Conservation (phyloP, 345 rosid species). For the Noccaea caerulescens region DNA sequence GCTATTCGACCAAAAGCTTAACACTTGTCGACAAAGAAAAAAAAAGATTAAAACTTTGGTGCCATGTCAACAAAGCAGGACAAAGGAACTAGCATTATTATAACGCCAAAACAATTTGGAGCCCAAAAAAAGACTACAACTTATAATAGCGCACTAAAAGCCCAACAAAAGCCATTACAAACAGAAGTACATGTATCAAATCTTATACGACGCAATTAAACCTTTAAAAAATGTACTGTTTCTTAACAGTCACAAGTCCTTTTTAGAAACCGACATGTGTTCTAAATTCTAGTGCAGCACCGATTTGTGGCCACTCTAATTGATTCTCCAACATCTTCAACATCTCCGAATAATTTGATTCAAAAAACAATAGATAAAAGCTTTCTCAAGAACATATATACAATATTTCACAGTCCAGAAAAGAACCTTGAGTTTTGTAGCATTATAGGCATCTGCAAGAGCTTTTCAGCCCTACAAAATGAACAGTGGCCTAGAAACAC, state of each 20-base stretch:
- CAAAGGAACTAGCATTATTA: background rate
- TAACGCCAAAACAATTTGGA: constrained; percentile 9
- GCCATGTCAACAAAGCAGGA: background rate
- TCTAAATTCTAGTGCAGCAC: background rate
- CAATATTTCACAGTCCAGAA: too few species aligned
- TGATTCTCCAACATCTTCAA: too few species aligned
- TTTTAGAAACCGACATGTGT: background rate
- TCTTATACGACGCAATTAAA: background rate
- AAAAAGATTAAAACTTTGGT: too few species aligned
- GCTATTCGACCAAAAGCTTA: background rate
- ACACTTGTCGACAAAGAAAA: too few species aligned
- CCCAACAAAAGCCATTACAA: constrained; percentile 16
- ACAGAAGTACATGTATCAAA: background rate
- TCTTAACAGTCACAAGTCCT: background rate
- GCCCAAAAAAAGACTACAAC: background rate
- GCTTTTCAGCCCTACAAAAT: too few species aligned
- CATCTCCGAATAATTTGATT: too few species aligned
- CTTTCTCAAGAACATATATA: too few species aligned
- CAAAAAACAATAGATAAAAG: too few species aligned
- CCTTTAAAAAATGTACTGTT: background rate
- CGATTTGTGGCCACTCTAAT: too few species aligned
- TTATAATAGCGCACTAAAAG: background rate
- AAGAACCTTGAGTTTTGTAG: too few species aligned
- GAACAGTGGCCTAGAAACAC: too few species aligned
- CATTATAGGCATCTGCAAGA: too few species aligned